Base-by-base conservation (phyloP, 2,329 filamentous ascomycete genomes). In the Cladophialophora exuberans region DNA sequence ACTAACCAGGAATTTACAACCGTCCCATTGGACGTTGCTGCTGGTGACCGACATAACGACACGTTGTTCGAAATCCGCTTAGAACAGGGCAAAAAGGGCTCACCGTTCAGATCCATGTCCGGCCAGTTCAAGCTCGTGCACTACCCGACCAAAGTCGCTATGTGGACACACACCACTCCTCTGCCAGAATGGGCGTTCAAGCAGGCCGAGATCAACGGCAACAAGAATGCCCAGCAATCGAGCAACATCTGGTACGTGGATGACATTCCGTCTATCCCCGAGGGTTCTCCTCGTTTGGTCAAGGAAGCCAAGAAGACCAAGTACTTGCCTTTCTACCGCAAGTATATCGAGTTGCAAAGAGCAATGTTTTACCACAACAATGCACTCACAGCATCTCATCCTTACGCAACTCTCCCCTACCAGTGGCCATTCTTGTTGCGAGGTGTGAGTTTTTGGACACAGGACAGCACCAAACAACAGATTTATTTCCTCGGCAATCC, bases 321-420 rank as follows among this genome's bases (percentile, higher is more conserved):
- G 79, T 80, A 80, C 17, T 72, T 97, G 67, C 86, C 92, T 15
- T 99, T 99, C 82, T 76, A 97, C 63, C 84, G 83, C 68, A 99
- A 99, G 78, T 99, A 93, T 81, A 84, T 97, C 62, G 94, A 99
- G 78, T 82, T 99, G 55, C 94, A 99, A 76, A 85, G 93, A 45
- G 90, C 92, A 66, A 99, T 99, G 92, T 99, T 99, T 82, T 93
- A 89, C 82, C 94, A 99, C 81, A 99, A 99, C 82, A 97, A 92
- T 73, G 93, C 95, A 67, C 79, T 99, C 69, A 99, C 94, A 39
- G 95, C 91, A 77, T 96, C 90, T 70, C 94, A 99, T 72, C 94
- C 94, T 1, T 99, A 99, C 72, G 84, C 94, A 36, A 96, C 90
- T 66, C 87, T 92, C 70, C 94, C 94, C 5, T 94, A 95, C 76